phyloP scores from a whole-genome alignment of 2,329 filamentous ascomycete species.

The Botryotinia calthae region DNA sequence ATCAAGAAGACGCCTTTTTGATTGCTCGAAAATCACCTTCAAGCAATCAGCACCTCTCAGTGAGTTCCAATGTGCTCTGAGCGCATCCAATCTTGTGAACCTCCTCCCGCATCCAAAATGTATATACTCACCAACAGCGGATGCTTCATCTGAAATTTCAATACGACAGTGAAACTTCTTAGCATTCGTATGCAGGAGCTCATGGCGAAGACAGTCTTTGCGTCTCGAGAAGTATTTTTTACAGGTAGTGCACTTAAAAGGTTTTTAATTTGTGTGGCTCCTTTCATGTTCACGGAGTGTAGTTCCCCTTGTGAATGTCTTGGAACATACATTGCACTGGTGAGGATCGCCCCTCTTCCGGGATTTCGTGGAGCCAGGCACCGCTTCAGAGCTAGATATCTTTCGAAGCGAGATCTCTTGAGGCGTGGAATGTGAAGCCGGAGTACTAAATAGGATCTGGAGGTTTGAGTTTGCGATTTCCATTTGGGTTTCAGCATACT shows the following conservation, averaged over 20 bases:
- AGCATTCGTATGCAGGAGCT: neutral
- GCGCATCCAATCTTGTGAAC: neutral
- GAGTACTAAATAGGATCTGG: neutral
- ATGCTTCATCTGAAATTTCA: too few relatives aligned
- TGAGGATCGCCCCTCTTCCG: neutral
- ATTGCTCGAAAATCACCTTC: rapidly evolving
- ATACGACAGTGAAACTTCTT: neutral
- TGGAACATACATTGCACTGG: neutral
- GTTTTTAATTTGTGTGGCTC: neutral
- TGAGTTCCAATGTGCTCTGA: neutral
- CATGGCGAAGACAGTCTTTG: neutral
- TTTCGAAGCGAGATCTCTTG: too few relatives aligned
- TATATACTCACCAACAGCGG: too few relatives aligned
- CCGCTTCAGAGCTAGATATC: neutral
- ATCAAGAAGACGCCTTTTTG: neutral
- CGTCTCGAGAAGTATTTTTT: neutral
- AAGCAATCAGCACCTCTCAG: neutral
- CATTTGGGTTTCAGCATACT: neutral
- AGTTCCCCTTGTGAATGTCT: neutral
- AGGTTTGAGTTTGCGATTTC: neutral
- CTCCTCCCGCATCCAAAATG: neutral
- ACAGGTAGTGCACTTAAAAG: neutral
- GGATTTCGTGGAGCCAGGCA: neutral
- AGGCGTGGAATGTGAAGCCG: too few relatives aligned
- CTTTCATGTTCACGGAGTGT: neutral